These are phyloP conservation scores for Trichoderma orchidacearum DNA, from an alignment of 495 filamentous ascomycete genomes.

Conservation along the genomic window DNA sequence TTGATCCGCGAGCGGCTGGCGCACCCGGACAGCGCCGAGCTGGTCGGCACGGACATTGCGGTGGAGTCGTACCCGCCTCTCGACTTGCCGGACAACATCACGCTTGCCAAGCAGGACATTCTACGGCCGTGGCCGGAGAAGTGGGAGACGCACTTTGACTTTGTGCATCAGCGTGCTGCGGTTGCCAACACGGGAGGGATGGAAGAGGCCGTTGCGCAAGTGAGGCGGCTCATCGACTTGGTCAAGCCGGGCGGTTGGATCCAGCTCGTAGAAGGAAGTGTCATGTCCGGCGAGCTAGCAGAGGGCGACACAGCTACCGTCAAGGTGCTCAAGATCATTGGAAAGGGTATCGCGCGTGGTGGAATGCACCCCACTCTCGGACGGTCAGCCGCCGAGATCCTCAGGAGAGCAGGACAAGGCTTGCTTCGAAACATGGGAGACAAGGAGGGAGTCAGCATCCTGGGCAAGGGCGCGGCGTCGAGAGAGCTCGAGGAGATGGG, in stretches of 20 bases:
- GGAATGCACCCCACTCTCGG: not conserved
- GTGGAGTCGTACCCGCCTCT: not conserved
- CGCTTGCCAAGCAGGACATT: not conserved
- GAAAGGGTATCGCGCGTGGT: not conserved
- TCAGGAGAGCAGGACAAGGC: not conserved
- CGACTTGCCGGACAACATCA: not conserved
- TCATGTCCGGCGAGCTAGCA: not conserved
- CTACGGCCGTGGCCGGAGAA: not conserved
- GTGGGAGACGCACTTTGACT: not conserved
- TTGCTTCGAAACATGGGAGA: not conserved
- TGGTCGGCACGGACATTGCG: not conserved
- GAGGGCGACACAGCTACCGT: not conserved
- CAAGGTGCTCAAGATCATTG: not conserved
- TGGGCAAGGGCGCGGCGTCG: not conserved
- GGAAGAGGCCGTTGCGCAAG: not conserved
- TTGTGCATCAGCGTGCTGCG: not conserved
- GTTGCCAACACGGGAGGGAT: not conserved
- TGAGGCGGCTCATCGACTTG: not conserved
- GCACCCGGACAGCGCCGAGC: not conserved
- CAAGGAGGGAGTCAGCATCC: not conserved
- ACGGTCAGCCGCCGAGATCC: not conserved
- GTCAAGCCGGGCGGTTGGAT: not conserved
- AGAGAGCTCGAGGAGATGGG: not conserved
- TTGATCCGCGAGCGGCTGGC: not conserved
- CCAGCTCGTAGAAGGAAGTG: not conserved